Percentiles rank a stretch among this genome's conserved stretches.
Evolutionary conservation across 495 filamentous ascomycete species (phyloP).

Genomic region (Hyaloscypha hepaticicola): DNA sequence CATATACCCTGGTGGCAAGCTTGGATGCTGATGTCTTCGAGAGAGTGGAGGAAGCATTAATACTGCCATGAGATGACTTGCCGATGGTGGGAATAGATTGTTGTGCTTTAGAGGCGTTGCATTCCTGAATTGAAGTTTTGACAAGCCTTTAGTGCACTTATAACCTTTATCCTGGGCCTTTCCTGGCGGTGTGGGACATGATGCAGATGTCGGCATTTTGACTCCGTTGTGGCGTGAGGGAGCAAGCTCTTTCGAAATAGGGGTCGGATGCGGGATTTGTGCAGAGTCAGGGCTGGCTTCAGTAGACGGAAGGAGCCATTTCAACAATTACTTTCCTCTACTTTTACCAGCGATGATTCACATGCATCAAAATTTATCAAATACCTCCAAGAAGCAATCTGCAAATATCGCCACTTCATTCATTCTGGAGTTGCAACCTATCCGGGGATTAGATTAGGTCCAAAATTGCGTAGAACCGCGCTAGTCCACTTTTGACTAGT

Average conservation of each 20-base stretch:
- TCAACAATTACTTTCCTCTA: too few species aligned
- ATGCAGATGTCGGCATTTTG: background rate
- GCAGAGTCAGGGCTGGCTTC: too few species aligned
- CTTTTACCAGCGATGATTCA: too few species aligned
- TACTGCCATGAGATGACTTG: background rate
- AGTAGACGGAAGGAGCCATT: too few species aligned
- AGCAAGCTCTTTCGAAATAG: too few species aligned
- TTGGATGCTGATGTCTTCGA: slow-evolving; percentile 16
- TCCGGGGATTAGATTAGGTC: background rate
- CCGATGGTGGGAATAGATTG: slow-evolving; percentile 20
- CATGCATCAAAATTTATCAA: too few species aligned
- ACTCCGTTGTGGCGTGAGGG: too few species aligned
- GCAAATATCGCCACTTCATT: background rate
- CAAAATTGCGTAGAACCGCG: background rate
- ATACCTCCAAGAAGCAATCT: too few species aligned
- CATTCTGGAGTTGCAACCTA: background rate
- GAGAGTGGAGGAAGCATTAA: slow-evolving; percentile 4
- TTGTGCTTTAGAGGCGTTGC: slow-evolving; percentile 29
- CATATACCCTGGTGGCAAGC: background rate
- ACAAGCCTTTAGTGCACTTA: background rate
- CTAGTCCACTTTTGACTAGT: background rate
- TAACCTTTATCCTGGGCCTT: too few species aligned
- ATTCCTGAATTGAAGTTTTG: background rate
- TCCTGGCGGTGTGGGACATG: too few species aligned
- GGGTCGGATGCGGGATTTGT: too few species aligned